These are phyloP conservation scores for Volvox carteri DNA, from an alignment of 163 green algal genomes.

Conservation along the genomic window DNA sequence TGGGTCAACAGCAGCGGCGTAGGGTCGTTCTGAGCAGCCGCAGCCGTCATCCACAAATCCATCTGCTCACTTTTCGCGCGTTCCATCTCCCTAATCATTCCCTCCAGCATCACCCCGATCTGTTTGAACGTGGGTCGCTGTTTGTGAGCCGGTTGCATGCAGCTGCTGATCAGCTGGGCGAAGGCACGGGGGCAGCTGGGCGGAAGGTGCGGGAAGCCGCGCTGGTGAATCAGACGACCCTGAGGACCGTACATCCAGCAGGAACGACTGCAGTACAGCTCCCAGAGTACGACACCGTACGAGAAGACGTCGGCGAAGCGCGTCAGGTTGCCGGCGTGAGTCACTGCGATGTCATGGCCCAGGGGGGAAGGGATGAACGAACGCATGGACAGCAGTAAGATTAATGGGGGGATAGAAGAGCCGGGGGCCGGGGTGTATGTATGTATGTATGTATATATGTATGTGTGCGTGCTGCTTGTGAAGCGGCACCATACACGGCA, in stretches of 20 bases:
- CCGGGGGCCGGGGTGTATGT: too few relatives aligned
- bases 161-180: constrained; percentile 17
- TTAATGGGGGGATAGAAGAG: too few relatives aligned
- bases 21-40: not conserved
- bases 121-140: constrained; percentile 54
- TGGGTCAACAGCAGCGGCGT: too few relatives aligned
- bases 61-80: not conserved
- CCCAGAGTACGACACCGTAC: constrained; percentile 53
- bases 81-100: constrained; percentile 13
- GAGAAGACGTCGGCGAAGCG: constrained; percentile 57
- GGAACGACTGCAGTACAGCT: constrained; percentile 51
- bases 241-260: constrained; percentile 49
- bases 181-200: constrained; percentile 28
- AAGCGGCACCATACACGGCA: too few relatives aligned
- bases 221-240: constrained; percentile 38
- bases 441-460: too few relatives aligned
- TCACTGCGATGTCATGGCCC: not conserved
- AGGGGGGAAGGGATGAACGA: too few relatives aligned
- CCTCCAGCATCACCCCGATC: constrained; percentile 8
- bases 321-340: constrained; percentile 47
- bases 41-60: not conserved
- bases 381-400: not conserved
- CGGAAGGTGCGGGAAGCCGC: constrained; percentile 54
- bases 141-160: constrained; percentile 51
- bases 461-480: too few relatives aligned